phyloP scores from a whole-genome alignment of 2,329 filamentous ascomycete genomes.

The Harringtonia aguacate region DNA sequence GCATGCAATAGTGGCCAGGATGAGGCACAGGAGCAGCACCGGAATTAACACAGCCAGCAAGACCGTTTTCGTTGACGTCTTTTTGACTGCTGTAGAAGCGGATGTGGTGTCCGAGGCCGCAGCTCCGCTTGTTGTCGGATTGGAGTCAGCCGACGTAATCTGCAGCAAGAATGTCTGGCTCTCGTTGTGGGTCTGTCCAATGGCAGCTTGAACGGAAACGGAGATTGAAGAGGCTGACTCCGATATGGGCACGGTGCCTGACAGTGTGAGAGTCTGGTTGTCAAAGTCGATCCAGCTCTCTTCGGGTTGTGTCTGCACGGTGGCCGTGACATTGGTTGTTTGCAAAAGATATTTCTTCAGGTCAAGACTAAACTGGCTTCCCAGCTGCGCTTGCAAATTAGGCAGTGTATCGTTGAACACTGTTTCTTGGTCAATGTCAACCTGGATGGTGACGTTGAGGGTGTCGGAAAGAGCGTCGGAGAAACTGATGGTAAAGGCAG shows the following conservation, averaged over 20 bases:
- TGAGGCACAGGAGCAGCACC: conserved; percentile 24
- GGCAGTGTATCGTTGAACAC: conserved; percentile 30
- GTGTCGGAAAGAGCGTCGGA: conserved; percentile 48
- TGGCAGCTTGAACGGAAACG: conserved; percentile 20
- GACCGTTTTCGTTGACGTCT: conserved; percentile 16
- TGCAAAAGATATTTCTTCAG: conserved; percentile 30
- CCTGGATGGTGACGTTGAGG: conserved; percentile 42
- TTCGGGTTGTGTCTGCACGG: conserved; percentile 23
- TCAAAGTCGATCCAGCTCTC: conserved; percentile 33
- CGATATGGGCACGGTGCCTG: conserved; percentile 27
- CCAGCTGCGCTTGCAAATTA: conserved; percentile 27
- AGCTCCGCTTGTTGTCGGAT: conserved; percentile 12
- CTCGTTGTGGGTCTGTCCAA: conserved; percentile 22
- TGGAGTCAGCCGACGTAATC: conserved; percentile 19
- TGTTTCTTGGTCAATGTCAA: conserved; percentile 17
- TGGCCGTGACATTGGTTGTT: conserved; percentile 25
- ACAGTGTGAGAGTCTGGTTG: conserved; percentile 21
- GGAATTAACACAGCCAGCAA: conserved; percentile 34
- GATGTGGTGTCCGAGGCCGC: conserved; percentile 2
- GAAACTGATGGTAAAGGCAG: conserved; percentile 51
- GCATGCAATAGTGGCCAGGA: conserved; percentile 17
- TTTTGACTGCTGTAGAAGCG: conserved; percentile 10
- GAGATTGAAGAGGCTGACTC: conserved; percentile 16
- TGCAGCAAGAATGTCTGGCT: conserved; percentile 25
- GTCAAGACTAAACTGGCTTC: conserved; percentile 30